Evolutionary conservation across 805 yeast genomes (phyloP), one percentile per base, ranked within the genome.

Genomic region (Maudiozyma bulderi): DNA sequence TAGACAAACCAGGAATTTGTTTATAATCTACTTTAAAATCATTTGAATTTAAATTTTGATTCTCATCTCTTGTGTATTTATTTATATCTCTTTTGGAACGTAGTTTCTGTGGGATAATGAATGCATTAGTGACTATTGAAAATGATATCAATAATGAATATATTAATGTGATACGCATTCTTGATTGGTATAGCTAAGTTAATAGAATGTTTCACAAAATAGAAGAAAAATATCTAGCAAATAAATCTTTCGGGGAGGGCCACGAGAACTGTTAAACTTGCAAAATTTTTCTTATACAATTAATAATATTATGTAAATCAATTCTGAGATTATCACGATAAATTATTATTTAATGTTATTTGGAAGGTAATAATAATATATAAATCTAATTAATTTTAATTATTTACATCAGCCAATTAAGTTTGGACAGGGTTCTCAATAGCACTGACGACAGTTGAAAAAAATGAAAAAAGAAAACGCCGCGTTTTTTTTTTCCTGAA

Each of bases 1-100:
- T 43, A 2, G 56, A 49, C 29, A 60, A 44, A 11, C 70, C 68
- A 0, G 70, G 67, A 6, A 66, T 31, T 8, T 57, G 47, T 34
- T 58, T 62, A 10, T 60, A 57, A 13, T 59, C 54, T 10, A 66
- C 67, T 30, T 50, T 47, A 44, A 52, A 63, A 5, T 57, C 57
- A 9, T 52, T 46, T 10, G 28, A 26, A 26, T 32, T 29, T 10
- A 3, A 26, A 26, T 26, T 26, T 20, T 40, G n/a, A 40, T 40
- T 31, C 6, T 40, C 42, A 28, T 34, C 38, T 34, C 31, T n/a
- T 15, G 9, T 15, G 13, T n/a, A 26, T 26, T n/a, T 13, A n/a
- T 3, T 3, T 9, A 11, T 39, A 15, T 39, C 15, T 8, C 29
- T 26, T 29, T 20, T 7, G 29, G 38, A 34, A 10, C 4, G 14